Percentiles rank a stretch among this genome's conserved stretches.
phyloP scores from a whole-genome alignment of 345 rosid genomes.

The Eucalyptus paniculata region DNA sequence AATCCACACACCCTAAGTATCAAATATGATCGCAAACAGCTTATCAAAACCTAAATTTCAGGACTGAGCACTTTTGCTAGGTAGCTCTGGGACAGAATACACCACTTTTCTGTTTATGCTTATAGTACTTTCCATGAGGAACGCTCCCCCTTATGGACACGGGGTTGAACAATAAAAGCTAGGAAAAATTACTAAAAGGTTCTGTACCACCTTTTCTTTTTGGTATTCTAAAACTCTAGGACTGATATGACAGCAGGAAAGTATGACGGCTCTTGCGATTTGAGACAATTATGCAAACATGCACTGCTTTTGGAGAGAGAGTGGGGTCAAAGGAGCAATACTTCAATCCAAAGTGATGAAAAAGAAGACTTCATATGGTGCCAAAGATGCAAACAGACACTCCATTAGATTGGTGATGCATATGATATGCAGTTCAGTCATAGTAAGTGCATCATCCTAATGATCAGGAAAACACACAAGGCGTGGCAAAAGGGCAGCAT shows the following conservation, averaged over 20 bases:
- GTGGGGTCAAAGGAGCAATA: background rate
- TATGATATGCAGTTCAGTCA: background rate
- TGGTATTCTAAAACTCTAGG: background rate
- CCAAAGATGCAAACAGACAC: background rate
- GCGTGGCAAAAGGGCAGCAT: background rate
- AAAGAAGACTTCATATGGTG: background rate
- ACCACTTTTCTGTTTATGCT: background rate
- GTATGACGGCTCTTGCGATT: background rate
- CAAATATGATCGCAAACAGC: background rate
- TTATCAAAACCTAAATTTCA: background rate
- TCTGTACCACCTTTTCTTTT: background rate
- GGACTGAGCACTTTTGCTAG: background rate
- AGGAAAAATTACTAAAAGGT: background rate
- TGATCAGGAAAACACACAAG: background rate
- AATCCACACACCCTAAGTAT: background rate
- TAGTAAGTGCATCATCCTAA: background rate
- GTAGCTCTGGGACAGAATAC: background rate
- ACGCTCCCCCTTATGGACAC: background rate
- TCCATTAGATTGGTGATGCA: background rate
- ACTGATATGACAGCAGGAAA: background rate
- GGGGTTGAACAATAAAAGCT: background rate
- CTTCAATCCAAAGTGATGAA: background rate
- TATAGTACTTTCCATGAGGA: background rate
- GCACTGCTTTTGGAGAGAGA: background rate
- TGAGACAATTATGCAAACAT: background rate